Base-by-base conservation (phyloP, 768 basidiomycete genomes). In the Agaricus sinodeliciosus region DNA sequence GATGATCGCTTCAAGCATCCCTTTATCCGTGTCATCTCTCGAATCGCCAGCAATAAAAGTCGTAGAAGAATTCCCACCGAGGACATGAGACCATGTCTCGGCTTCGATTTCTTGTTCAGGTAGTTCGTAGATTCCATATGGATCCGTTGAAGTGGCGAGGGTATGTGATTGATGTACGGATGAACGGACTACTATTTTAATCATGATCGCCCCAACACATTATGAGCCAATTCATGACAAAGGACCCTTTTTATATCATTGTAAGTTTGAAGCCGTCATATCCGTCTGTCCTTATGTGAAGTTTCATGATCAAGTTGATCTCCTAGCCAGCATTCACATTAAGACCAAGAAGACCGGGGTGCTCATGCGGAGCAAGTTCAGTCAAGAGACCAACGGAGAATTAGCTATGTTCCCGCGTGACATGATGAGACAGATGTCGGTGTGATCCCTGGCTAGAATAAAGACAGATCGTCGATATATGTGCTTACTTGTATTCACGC, bases 151-250 rank as follows among this genome's bases (percentile, higher is more conserved):
- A 3, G 67, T 71, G 1, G 64, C 62, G 2, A 90, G 71, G 48
- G 71, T 67, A 60, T 85, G 82, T 0, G 55, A 28, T 13, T 18
- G 42, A n/a, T 40, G 11, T 41, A 22, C 7, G 4, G 19, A 4
- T 54, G 34, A 9, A 36, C 27, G 9, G 19, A 26, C 36, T 3
- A 9, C 15, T 18, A 18, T 87, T 79, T 47, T 88, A 74, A 59
- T 85, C 82, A 59, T 90, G 87, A 56, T 82, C 80, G 3, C 78
- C 71, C 79, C 81, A 86, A n/a, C 0, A 85, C 76, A 59, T 88
- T 90, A 63, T 90, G 87, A 18, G 87, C 70, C 35, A 89, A 67
- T 61, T 90, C 88, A 62, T 91, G 88, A 59, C 86, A 89, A 3
- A 90, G 71, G 35, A 88, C 85, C 12, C 76, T 72, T 46, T 87